These are phyloP conservation scores for Claviceps humidiphila DNA, from an alignment of 2,329 filamentous ascomycete genomes.

Conservation along the genomic window DNA sequence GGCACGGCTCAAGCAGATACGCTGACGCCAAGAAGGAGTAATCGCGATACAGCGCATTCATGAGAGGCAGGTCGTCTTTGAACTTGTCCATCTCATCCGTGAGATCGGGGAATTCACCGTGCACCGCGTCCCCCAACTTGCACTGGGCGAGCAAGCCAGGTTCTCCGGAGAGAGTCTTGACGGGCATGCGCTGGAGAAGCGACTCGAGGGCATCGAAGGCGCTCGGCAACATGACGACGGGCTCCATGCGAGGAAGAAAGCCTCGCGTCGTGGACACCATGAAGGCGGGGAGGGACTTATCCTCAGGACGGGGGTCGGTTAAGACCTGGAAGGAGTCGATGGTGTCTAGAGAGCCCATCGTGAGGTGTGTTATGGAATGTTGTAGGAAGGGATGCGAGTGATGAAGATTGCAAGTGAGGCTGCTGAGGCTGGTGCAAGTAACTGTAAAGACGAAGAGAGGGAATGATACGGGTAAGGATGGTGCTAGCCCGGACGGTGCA, in stretches of 20 bases:
- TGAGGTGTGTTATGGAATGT: conserved; percentile 7
- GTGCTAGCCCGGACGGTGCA: too few relatives aligned
- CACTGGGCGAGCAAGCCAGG: conserved; percentile 66
- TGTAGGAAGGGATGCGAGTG: too few relatives aligned
- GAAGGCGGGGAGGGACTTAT: conserved; percentile 56
- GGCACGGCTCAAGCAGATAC: conserved; percentile 85
- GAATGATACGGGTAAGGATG: too few relatives aligned
- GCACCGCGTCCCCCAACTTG: conserved; percentile 61
- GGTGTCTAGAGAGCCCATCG: conserved; percentile 28
- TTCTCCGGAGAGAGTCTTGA: conserved; percentile 58
- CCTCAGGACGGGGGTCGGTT: conserved; percentile 46
- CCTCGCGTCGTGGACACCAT: conserved; percentile 66
- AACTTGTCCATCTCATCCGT: conserved; percentile 60
- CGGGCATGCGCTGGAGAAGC: conserved; percentile 64
- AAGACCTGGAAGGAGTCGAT: conserved; percentile 43
- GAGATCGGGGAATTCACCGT: conserved; percentile 64
- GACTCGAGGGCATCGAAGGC: conserved; percentile 63
- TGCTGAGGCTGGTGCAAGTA: neutral
- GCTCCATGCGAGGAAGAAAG: conserved; percentile 57
- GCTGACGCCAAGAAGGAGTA: conserved; percentile 85
- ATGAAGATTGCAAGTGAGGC: neutral
- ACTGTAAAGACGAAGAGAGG: neutral
- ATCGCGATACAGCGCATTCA: conserved; percentile 82
- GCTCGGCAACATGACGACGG: conserved; percentile 49
- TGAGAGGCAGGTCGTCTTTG: conserved; percentile 57